Conservation (phyloP, 257 asterid species). For the Ilex asprella region DNA sequence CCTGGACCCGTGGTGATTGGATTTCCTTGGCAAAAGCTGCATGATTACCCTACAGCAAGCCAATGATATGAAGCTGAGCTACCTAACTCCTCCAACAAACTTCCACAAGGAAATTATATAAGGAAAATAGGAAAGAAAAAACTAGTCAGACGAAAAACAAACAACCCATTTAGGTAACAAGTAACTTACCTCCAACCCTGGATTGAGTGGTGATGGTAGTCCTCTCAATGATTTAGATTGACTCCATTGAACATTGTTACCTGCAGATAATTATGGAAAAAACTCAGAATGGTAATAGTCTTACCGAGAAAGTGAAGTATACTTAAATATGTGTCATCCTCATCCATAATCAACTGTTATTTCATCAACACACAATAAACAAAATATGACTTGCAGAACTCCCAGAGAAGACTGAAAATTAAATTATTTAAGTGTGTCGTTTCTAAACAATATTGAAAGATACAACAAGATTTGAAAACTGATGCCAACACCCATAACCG, state of each 20-base stretch:
- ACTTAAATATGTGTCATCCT: no score
- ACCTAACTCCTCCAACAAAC: constrained; percentile 15
- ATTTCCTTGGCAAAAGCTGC: constrained; percentile 78
- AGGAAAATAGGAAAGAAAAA: constrained; percentile 2
- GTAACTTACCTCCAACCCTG: constrained; percentile 55
- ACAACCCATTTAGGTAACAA: constrained; percentile 5
- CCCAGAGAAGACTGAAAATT: not conserved
- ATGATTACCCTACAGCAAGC: constrained; percentile 58
- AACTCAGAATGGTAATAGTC: constrained; percentile 9
- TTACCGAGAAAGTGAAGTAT: not conserved
- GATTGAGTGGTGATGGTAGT: constrained; percentile 42
- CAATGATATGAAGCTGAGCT: constrained; percentile 21
- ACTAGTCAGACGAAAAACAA: constrained; percentile 2
- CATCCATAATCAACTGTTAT: not conserved
- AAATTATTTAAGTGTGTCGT: not conserved
- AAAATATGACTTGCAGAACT: not conserved
- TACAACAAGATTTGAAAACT: no score
- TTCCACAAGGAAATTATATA: not conserved
- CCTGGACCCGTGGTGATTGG: constrained; percentile 97
- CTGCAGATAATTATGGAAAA: constrained; percentile 31
- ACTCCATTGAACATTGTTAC: constrained; percentile 54
- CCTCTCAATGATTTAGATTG: constrained; percentile 57
- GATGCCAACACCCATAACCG: no score
- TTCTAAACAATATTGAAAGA: no score
- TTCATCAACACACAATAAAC: not conserved